Evolutionary conservation across 306 rosid genomes (phyloP), one percentile per base, ranked within the genome.

Genomic region (Cotoneaster glaucophyllus): DNA sequence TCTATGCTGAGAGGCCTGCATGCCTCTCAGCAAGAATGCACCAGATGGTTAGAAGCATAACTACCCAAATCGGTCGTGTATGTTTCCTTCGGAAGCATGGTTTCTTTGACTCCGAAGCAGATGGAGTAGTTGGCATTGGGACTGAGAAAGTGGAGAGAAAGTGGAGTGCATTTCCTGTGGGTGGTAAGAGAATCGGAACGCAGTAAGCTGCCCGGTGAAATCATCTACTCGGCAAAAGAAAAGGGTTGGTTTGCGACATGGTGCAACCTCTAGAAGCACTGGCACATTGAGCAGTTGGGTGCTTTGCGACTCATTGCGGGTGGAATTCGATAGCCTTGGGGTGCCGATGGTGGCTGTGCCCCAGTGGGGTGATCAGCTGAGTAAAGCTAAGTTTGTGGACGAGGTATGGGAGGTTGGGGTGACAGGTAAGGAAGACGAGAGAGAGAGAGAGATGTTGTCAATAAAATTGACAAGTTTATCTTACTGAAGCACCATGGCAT

Each of bases 271-370:
- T 90, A n/a, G 90, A 90, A 28, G 63, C 82, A 19, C 72, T 90
- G 32, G 88, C 80, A 13, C 81, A 90, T 75, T 68, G 76, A 73
- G 84, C 89, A 15, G 74, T 86, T 13, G 90, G 88, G 2, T 84
- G 87, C 71, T 90, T 90, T 79, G 90, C 88, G 75, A 86, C 88
- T 0, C 93, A 88, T 18, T 88, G 96, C 53, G 91, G 93, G 5
- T 83, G 96, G 96, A 90, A 90, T 22, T 90, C 91, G 0, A 90
- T 92, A 84, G 93, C 65, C 85, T 88, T n/a, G 90, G 91, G 2
- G 86, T 87, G 25, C 91, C 91, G 0, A 87, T 88, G 85, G 84
- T 87, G 69, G 89, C 88, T 12, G 80, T 90, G 77, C 93, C 91
- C 2, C 90, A 84, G 64, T 88, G 91, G 93, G 71, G 87, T 0